Evolutionary conservation across 768 basidiomycete genomes (phyloP).

Genomic region (Mycena pura): DNA sequence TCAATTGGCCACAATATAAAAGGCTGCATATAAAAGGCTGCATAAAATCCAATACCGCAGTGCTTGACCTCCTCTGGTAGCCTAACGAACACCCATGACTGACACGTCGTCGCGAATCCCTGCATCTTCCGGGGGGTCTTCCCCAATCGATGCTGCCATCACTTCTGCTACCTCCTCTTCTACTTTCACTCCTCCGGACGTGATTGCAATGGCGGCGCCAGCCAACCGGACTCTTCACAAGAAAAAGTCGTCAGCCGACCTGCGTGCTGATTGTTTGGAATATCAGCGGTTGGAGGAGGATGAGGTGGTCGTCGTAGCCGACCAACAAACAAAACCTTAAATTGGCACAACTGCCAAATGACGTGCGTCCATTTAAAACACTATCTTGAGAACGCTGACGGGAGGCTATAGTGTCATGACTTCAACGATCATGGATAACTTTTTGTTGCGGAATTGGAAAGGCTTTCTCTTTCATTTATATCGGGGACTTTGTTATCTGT

Average conservation of each 20-base stretch:
- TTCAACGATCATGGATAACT: too few relatives aligned
- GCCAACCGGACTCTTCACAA: slow-evolving; percentile 34
- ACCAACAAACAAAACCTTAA: not conserved
- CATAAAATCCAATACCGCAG: not conserved
- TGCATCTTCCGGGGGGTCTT: not conserved
- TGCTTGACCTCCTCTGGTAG: not conserved
- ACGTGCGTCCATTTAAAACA: too few relatives aligned
- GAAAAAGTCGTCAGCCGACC: slow-evolving; percentile 41
- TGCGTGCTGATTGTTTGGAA: slow-evolving; percentile 38
- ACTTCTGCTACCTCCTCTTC: not conserved
- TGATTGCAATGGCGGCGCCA: not conserved
- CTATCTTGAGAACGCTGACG: too few relatives aligned
- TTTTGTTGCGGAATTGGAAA: too few relatives aligned
- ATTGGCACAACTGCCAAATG: too few relatives aligned
- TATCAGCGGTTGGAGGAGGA: slow-evolving; percentile 1
- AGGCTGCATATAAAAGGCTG: not conserved
- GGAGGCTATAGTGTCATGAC: too few relatives aligned
- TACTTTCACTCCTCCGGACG: not conserved
- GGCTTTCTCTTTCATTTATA: too few relatives aligned
- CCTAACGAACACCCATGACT: not conserved
- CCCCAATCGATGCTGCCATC: not conserved
- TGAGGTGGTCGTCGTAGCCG: not conserved
- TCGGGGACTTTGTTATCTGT: too few relatives aligned
- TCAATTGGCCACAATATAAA: not conserved
- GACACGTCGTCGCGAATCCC: not conserved